Evolutionary conservation across 768 basidiomycete genomes (phyloP).

Genomic region (Termitomyces eurrhizus): DNA sequence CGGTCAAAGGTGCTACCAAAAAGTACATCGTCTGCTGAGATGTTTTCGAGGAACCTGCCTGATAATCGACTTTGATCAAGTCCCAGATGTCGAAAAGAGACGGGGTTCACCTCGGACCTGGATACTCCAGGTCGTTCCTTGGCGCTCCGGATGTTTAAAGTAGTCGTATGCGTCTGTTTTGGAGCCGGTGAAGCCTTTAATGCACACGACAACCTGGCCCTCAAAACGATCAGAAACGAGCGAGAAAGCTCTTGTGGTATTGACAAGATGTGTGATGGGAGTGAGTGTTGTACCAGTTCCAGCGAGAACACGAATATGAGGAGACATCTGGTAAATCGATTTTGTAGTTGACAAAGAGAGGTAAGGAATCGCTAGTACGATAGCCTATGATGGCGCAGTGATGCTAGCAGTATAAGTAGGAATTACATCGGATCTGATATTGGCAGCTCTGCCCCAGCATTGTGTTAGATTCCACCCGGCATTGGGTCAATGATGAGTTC

Average conservation of each 20-base stretch:
- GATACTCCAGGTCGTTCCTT: conserved; percentile 86
- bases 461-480: too few species aligned
- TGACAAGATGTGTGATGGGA: conserved; percentile 59
- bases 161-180: conserved; percentile 53
- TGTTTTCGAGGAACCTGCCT: conserved; percentile 71
- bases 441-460: too few species aligned
- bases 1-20: conserved; percentile 87
- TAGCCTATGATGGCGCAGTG: too few species aligned
- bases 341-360: too few species aligned
- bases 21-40: conserved; percentile 77
- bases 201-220: conserved; percentile 68
- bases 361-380: too few species aligned
- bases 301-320: conserved; percentile 68
- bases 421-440: too few species aligned
- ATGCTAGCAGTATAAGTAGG: too few species aligned
- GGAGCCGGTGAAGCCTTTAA: conserved; percentile 68
- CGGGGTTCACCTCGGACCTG: conserved; percentile 71
- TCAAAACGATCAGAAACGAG: conserved; percentile 69
- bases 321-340: conserved; percentile 27
- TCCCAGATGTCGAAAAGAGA: neutral
- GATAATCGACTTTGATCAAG: neutral
- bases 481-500: too few species aligned
- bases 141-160: conserved; percentile 64
- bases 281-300: conserved; percentile 60
- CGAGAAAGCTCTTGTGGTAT: conserved; percentile 49